These are phyloP conservation scores for Solanum aculeatissimum DNA, from an alignment of 305 asterid genomes.

Conservation along the genomic window DNA sequence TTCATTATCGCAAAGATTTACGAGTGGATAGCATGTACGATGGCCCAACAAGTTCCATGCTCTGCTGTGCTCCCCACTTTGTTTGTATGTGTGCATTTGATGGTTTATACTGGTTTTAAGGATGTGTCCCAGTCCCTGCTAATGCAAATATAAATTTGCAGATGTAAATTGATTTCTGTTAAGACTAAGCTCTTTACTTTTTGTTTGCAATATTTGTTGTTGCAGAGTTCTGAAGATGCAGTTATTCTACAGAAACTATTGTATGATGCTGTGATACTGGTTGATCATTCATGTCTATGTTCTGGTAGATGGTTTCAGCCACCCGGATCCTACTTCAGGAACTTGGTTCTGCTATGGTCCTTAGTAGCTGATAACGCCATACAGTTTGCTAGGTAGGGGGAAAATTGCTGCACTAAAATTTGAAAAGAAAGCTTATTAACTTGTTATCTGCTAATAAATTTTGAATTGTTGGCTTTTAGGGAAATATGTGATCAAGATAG, in stretches of 20 bases:
- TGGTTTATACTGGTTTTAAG: background rate
- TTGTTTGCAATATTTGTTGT: background rate
- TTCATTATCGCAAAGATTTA: background rate
- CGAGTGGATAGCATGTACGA: background rate
- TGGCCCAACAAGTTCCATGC: background rate
- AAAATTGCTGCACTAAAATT: background rate
- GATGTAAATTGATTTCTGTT: background rate
- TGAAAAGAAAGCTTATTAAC: background rate
- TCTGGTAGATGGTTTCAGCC: conserved; percentile 41
- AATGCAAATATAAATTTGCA: background rate
- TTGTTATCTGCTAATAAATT: conserved; percentile 6
- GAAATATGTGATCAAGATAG: conserved; percentile 31
- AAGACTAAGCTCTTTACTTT: background rate
- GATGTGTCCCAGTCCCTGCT: background rate
- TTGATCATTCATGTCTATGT: conserved; percentile 38
- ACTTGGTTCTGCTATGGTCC: conserved; percentile 53
- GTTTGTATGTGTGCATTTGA: background rate
- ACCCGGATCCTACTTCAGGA: conserved; percentile 22
- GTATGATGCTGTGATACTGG: conserved; percentile 50
- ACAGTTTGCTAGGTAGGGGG: conserved; percentile 48
- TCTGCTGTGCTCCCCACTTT: background rate
- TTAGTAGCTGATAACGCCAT: conserved; percentile 52
- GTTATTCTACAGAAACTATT: conserved; percentile 33
- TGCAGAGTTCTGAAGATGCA: conserved; percentile 46
- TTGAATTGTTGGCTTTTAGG: conserved; percentile 31